Base-by-base conservation (phyloP, 2,329 filamentous ascomycete species). In the Aureobasidium sp. region DNA sequence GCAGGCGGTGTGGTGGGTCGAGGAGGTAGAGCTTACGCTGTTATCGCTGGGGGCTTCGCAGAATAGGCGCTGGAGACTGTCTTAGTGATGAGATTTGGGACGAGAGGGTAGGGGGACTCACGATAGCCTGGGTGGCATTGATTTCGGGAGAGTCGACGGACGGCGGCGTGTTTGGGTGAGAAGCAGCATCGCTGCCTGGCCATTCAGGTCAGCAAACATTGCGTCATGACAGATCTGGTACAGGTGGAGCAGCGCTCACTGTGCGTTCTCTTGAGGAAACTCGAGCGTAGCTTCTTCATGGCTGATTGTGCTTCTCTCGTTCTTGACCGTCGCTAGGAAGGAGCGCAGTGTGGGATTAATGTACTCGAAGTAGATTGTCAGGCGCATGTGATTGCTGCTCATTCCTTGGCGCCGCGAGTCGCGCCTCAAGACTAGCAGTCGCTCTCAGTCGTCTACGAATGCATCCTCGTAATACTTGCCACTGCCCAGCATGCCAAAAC, bases 31-130 rank as follows among this genome's bases (percentile, higher is more conserved):
- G 40, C 76, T 63, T 80, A 85, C 81, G 81, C 69, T 70, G 74
- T 66, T 79, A 77, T 70, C 83, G 58, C 82, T 81, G 65, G 84
- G 85, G 54, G 88, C 87, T 75, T 93, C 88, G 79, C 90, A 95
- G 73, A 96, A 96, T 48, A 85, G 81, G 79, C 81, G 88, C 50
- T 54, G 9, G 7, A 3, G 7, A 5, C 14, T 31, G 37, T 54
- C 15, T 42, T 11, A 40, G 35, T 24, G 8, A 1, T 17, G 14
- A 14, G 3, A 7, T 2, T 12, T 42, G 24, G 15, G 7, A 4
- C 5, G 1, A 15, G 24, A 11, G 9, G 6, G 8, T 19, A 2
- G 47, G 17, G 11, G 44, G 48, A 76, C 83, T 72, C 82, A 89
- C 86, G 74, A 90, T 85, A 70, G 80, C 86, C 68, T 83, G 81